Evolutionary conservation across 192 early-diverging fungal species (phyloP), one percentile per base, ranked within the genome.

Genomic region (Coemansia sp.): DNA sequence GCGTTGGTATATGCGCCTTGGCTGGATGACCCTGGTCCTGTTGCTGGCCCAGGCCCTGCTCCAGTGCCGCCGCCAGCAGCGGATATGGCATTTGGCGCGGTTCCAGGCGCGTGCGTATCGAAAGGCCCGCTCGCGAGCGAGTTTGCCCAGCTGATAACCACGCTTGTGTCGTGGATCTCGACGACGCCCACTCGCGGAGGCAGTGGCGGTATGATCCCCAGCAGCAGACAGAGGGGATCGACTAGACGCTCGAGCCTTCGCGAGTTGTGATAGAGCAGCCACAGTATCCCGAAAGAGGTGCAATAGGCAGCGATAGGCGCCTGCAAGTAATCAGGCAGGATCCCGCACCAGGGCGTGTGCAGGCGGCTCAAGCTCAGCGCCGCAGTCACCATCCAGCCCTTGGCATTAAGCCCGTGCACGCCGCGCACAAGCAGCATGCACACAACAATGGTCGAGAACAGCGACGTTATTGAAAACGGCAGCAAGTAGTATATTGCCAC

Each of bases 351-450:
- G 5, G 76, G 71, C n/a, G 64, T 69, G 61, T 45, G 42, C 52
- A 70, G 34, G 32, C 76, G 54, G 24, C 59, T 55, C 59, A 79
- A 30, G 29, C 67, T 73, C 76, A 79, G 73, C 24, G 62, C 53
- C 11, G 59, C 68, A 11, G 76, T 65, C 20, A 79, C 47, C 36
- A 67, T 61, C 76, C 76, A 79, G 29, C 76, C 76, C 60, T 61
- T 66, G 35, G 71, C 45, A 48, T 79, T 64, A 32, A 79, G 64
- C 51, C 76, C 76, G 53, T 79, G 76, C 6, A 79, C 54, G 20
- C 71, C 71, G 22, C 71, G 61, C 32, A 79, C 76, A 20, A 79
- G 65, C 46, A 79, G 60, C 76, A 74, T 74, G 64, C 68, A 79
- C 57, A 79, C 76, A 45, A 79, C 76, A 23, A 73, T 55, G 6